Base-by-base conservation (phyloP, 2,329 filamentous ascomycete species). In the Hypoxylon sp. region DNA sequence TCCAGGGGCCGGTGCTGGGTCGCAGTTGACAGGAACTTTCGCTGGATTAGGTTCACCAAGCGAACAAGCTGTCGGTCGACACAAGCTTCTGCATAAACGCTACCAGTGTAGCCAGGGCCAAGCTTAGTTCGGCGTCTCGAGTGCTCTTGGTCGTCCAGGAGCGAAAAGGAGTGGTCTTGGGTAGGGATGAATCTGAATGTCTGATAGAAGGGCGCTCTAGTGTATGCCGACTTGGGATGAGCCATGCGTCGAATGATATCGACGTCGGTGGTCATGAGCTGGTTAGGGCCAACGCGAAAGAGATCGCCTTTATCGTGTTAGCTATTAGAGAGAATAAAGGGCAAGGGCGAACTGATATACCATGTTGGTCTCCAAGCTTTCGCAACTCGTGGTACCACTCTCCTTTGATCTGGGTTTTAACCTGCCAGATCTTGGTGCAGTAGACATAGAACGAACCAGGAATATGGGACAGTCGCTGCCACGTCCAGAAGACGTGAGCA, bases 41-140 rank as follows among this genome's bases (percentile, higher is more conserved):
- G 65, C 39, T 74, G 70, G 46, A 83, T 77, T 5, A 82, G 71
- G 2, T 75, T 65, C 19, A 81, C 56, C 4, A 82, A 57, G 17
- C 65, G 64, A 0, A 26, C 44, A 13, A 65, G 67, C 44, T 70
- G 68, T 13, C 53, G 44, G 10, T 68, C 56, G 11, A 67, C 37
- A 24, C 57, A 62, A 6, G 59, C 37, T 57, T 70, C 68, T 13
- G 70, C 43, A 5, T 63, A 57, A 0, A 13, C 8, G 26, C 52
- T 60, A 7, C 65, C 58, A 0, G 19, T 22, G 17, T 69, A 69
- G 10, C 67, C 67, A 2, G 60, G 65, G 3, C 62, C 67, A 1
- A 69, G 50, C 4, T 46, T 49, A n/a, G 65, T 69, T 28, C 67
- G 65, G 8, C 62, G 65, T 26, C 59, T 59, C 4, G 2, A 49